A percentile compares a stretch with the other conserved stretches of the same genome.
Evolutionary conservation across 805 yeast genomes (phyloP).

Genomic region (Candida maesae): DNA sequence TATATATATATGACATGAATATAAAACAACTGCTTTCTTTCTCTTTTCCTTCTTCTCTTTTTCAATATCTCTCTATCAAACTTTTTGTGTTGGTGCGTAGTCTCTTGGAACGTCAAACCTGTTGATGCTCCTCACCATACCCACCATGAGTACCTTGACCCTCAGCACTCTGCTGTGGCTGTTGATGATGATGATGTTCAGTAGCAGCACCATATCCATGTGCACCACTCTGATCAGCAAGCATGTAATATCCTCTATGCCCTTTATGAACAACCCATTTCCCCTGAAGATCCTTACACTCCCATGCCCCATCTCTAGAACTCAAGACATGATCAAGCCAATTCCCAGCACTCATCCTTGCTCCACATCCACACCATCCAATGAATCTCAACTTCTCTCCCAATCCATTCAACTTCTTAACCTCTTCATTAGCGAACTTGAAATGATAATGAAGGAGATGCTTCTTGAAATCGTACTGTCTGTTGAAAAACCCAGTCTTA

Average conservation of each 20-base stretch:
- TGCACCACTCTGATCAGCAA: no score
- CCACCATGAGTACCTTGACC: no score
- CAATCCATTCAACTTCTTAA: constrained; percentile 38
- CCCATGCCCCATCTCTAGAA: not conserved
- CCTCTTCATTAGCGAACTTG: constrained; percentile 42
- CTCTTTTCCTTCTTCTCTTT: no score
- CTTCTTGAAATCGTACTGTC: constrained; percentile 67
- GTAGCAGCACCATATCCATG: no score
- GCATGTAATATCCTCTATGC: not conserved
- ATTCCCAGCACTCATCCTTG: constrained; percentile 41
- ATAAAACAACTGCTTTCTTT: no score
- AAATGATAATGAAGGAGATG: constrained; percentile 61
- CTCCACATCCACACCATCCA: constrained; percentile 57
- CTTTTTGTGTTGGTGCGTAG: no score
- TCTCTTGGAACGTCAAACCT: no score
- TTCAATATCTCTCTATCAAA: no score
- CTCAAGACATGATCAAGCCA: constrained; percentile 40
- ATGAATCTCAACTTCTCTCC: constrained; percentile 46
- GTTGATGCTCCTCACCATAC: no score
- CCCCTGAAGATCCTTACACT: not conserved
- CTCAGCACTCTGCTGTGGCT: no score
- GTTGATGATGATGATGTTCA: no score
- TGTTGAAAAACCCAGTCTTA: constrained; percentile 57
- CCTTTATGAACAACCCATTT: not conserved
- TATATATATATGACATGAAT: no score